These are phyloP conservation scores for Calonectria pseudoreteaudii DNA, from an alignment of 2,329 filamentous ascomycete species.

Conservation along the genomic window DNA sequence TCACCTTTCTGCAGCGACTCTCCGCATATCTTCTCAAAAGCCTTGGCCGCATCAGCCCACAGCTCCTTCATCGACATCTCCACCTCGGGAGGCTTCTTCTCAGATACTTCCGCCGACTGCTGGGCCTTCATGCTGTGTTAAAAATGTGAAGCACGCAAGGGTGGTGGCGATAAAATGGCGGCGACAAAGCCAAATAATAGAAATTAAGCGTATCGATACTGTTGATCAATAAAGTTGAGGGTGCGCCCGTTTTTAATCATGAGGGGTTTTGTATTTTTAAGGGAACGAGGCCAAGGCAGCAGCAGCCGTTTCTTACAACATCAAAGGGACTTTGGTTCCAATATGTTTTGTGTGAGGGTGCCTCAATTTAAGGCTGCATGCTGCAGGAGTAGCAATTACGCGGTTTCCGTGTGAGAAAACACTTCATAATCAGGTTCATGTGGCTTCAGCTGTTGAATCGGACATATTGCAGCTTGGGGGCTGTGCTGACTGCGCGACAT, in stretches of 20 bases:
- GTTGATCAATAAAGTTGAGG: neutral
- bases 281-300: neutral
- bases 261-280: neutral
- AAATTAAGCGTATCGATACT: neutral
- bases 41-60: slow-evolving; percentile 1
- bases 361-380: neutral
- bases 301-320: neutral
- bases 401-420: neutral
- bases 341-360: neutral
- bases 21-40: neutral
- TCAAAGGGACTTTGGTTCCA: neutral
- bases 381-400: neutral
- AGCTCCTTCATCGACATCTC: neutral
- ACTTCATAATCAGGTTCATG: neutral
- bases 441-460: neutral
- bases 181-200: neutral
- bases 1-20: neutral
- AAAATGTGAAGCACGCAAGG: neutral
- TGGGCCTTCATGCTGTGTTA: neutral
- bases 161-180: neutral
- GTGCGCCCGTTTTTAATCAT: neutral
- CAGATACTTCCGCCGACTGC: neutral
- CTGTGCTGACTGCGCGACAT: neutral
- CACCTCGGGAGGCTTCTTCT: neutral
- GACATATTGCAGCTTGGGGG: too few species aligned